phyloP scores from a whole-genome alignment of 2,329 filamentous ascomycete species.

The Dactylonectria estremocensis region DNA sequence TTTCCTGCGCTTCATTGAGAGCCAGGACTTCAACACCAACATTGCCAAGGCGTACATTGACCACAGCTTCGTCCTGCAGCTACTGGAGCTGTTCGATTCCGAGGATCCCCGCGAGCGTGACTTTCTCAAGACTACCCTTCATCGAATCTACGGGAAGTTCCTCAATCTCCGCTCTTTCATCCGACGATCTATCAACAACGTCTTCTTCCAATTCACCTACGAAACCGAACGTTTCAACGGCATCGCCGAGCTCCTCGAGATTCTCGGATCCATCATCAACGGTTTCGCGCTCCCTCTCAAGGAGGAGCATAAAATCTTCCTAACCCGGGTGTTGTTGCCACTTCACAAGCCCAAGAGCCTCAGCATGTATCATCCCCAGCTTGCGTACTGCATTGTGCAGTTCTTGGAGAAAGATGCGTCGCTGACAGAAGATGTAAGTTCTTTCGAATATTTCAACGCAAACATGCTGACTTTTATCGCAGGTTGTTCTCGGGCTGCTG shows the following conservation, averaged over 20 bases:
- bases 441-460: not conserved
- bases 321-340: slow-evolving; percentile 92
- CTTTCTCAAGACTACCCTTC: slow-evolving; percentile 97
- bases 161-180: slow-evolving; percentile 98
- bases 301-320: slow-evolving; percentile 98
- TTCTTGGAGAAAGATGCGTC: slow-evolving; percentile 98
- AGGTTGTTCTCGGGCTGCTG: slow-evolving; percentile 94
- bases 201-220: slow-evolving; percentile 99
- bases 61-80: slow-evolving; percentile 95
- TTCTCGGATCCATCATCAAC: slow-evolving; percentile 98
- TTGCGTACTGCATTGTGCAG: slow-evolving; percentile 99
- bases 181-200: slow-evolving; percentile 98
- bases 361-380: slow-evolving; percentile 99
- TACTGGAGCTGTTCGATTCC: slow-evolving; percentile 98
- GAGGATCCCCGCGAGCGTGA: slow-evolving; percentile 97
- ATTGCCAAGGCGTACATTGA: slow-evolving; percentile 99
- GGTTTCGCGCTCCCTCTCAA: slow-evolving; percentile 97
- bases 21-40: slow-evolving; percentile 99
- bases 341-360: slow-evolving; percentile 98
- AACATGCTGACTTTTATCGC: slow-evolving; percentile 29
- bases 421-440: slow-evolving; percentile 89
- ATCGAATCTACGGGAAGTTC: slow-evolving; percentile 99
- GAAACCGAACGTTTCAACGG: slow-evolving; percentile 99
- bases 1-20: slow-evolving; percentile 98
- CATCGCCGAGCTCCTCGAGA: slow-evolving; percentile 96